A percentile compares a stretch with the other conserved stretches of the same genome.
Evolutionary conservation across 805 yeast genomes (phyloP).

Genomic region (Ogataea naganishii): DNA sequence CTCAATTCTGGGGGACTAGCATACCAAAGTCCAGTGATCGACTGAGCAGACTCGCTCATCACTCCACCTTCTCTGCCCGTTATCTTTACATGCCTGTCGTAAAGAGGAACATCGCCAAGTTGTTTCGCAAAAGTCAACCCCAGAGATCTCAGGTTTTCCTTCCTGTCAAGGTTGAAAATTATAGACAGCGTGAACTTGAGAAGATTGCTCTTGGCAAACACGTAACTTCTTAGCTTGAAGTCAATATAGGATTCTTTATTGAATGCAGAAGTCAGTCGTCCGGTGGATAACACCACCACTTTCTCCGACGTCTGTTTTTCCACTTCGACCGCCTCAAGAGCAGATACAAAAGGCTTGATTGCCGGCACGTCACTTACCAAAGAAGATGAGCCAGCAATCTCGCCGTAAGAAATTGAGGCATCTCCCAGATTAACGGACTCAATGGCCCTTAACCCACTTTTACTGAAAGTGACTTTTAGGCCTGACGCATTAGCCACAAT

Average conservation of each 20-base stretch:
- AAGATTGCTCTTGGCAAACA: slow-evolving; percentile 1
- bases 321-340: not conserved
- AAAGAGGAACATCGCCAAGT: slow-evolving; percentile 1
- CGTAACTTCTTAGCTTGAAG: slow-evolving; percentile 5
- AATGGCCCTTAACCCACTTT: not conserved
- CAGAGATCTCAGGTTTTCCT: slow-evolving; percentile 2
- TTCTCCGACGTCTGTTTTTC: slow-evolving; percentile 1
- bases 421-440: no score
- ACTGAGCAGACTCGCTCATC: slow-evolving; percentile 3
- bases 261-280: not conserved
- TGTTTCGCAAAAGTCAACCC: slow-evolving; percentile 2
- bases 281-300: slow-evolving; percentile 1
- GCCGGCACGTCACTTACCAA: no score
- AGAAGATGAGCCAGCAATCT: no score
- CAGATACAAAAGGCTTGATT: no score
- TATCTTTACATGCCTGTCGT: slow-evolving; percentile 4
- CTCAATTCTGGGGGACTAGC: not conserved
- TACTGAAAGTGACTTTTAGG: not conserved
- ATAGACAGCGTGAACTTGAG: slow-evolving; percentile 3
- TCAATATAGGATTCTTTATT: not conserved
- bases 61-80: slow-evolving; percentile 2
- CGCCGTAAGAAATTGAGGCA: no score
- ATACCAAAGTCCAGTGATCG: slow-evolving; percentile 4
- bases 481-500: not conserved
- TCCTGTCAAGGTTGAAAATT: slow-evolving; percentile 2